Evolutionary conservation across 2,329 filamentous ascomycete species (phyloP).

Genomic region (Fusarium nurragi): DNA sequence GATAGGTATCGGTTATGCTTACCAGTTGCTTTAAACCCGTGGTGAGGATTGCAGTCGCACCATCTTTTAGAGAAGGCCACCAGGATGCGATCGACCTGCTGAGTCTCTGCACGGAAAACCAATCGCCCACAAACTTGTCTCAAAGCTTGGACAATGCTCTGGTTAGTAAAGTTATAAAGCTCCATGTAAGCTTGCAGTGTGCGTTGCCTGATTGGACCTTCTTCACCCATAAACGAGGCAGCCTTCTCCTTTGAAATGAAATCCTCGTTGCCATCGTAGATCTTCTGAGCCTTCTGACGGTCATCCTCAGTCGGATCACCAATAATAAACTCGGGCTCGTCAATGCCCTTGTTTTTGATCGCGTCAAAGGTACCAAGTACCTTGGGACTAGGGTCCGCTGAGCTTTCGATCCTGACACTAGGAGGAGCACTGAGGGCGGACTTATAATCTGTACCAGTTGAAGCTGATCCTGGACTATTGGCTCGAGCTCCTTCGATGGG

Average conservation of each 20-base stretch:
- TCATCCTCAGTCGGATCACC: conserved; percentile 74
- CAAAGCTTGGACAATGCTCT: conserved; percentile 81
- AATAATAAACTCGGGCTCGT: conserved; percentile 67
- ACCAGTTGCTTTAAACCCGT: conserved; percentile 92
- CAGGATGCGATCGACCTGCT: conserved; percentile 94
- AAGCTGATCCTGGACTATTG: conserved; percentile 49
- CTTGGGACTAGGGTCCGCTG: conserved; percentile 53
- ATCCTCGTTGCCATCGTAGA: conserved; percentile 86
- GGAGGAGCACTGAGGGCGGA: conserved; percentile 55
- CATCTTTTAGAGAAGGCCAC: conserved; percentile 89
- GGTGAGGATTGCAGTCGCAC: conserved; percentile 91
- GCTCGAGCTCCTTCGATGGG: conserved; percentile 54
- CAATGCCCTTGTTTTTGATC: conserved; percentile 56
- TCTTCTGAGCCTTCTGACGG: conserved; percentile 78
- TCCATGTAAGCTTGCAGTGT: conserved; percentile 85
- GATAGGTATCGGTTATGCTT: conserved; percentile 48
- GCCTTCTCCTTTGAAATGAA: conserved; percentile 82
- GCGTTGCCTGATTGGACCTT: conserved; percentile 66
- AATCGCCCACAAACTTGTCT: conserved; percentile 84
- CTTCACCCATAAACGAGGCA: conserved; percentile 88
- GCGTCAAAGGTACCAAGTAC: conserved; percentile 46
- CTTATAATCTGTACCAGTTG: conserved; percentile 53
- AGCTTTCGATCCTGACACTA: conserved; percentile 56
- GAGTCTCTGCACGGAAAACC: conserved; percentile 88
- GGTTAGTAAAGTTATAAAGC: conserved; percentile 84